Base-by-base conservation (phyloP, 495 filamentous ascomycete species). In the Cercophora newfieldiana region DNA sequence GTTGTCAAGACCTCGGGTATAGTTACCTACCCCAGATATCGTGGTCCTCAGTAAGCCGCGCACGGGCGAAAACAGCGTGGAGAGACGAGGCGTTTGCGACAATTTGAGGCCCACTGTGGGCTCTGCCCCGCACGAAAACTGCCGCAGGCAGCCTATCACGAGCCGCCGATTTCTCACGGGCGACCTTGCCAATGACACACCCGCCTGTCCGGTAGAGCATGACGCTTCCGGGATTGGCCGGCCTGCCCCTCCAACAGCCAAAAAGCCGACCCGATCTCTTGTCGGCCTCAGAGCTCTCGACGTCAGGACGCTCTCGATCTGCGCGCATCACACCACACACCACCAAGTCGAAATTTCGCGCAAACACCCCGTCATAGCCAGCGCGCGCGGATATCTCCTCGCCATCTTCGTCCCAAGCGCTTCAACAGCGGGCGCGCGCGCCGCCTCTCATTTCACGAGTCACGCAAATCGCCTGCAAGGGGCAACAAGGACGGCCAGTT, bases 61-160 rank as follows among this genome's bases (percentile, higher is more conserved):
- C 26, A n/a, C 24, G 7, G 24, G 18, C 54, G 18, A 22, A 57
- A 28, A 14, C 25, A 28, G 53, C 53, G 53, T 24, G 10, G 21
- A 28, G 7, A 28, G 18, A 31, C 18, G 26, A 57, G 26, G 54
- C 54, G 2, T 8, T 57, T 57, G 54, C 54, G 54, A 57, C 54
- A 30, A 29, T 57, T 57, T 22, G 54, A 53, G n/a, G n/a, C 12
- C 21, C 21, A 26, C 54, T 7, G 18, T 22, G 26, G 24, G 21
- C 26, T n/a, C n/a, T 57, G 54, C 54, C 54, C 50, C 50, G 50
- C 50, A 53, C 50, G 50, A 53, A 57, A 57, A 30, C 26, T 24
- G 53, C 22, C 54, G 3, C 22, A 57, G 54, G 54, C 54, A 57
- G 54, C 54, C 54, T 57, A 57, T 57, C 54, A 57, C 22, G 26